Evolutionary conservation across 441 rosid species (phyloP), one percentile per base, ranked within the genome.

Genomic region (Adansonia rubrostipa): DNA sequence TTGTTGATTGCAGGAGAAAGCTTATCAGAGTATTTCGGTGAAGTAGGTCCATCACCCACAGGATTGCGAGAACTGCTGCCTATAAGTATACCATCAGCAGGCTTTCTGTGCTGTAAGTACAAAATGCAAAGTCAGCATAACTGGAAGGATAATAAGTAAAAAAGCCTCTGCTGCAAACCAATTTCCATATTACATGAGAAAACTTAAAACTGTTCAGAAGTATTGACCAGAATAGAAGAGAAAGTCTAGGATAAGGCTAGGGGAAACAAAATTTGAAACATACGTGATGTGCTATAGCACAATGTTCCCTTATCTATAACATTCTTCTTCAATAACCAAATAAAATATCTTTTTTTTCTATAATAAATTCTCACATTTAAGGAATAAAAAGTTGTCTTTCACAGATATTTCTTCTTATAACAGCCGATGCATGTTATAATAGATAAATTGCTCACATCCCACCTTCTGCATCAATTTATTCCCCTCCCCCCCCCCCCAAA

Each of bases 21-120:
- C 87, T 91, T 90, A 80, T 97, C 99, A 7, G 99, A 93, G 86
- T 97, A 97, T 87, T 93, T 95, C 13, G 99, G 99, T 54, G 98
- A 97, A 80, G 93, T 85, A 83, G 92, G 90, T 78, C 89, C 99
- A 75, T 95, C 99, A 45, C 87, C 91, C 76, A 87, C 89, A 66
- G 97, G 94, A 77, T 96, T 92, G 63, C 96, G 98, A 80, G 99
- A 91, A 85, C 92, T 97, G 85, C 92, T 85, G 28, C 99, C 97
- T 75, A 96, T 85, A 45, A 95, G 97, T 89, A 95, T 88, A 87
- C 94, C 91, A 85, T 95, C 98, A 61, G 93, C 92, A 68, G 94
- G 96, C 81, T 92, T 95, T 82, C 88, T 90, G 84, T 95, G 99
- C 97, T 94, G 98, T 81, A 86, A 81, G 80, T 69, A 68, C 68